Percentiles rank a stretch among this genome's conserved stretches.
Evolutionary conservation across 1,284 basidiomycete species (phyloP).

Genomic region (Cystobasidium pallidum): DNA sequence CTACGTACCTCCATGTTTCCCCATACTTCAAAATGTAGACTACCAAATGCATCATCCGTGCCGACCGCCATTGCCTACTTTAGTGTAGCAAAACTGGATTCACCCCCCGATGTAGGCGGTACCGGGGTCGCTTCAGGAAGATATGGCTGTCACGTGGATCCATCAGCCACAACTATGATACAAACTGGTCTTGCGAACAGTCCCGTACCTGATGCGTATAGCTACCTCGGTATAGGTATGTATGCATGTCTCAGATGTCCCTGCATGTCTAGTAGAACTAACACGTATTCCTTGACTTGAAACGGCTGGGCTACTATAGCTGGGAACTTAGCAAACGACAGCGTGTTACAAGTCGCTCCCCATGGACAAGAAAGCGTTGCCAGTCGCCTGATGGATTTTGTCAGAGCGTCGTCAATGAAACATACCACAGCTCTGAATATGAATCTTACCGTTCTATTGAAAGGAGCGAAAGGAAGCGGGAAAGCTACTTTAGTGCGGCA

Average conservation of each 20-base stretch:
- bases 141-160: constrained; percentile 80
- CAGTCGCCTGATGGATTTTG: constrained; percentile 49
- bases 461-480: constrained; percentile 73
- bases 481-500: constrained; percentile 65
- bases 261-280: too few relatives aligned
- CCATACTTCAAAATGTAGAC: too few relatives aligned
- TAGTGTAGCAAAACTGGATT: constrained; percentile 69
- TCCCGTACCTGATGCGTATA: constrained; percentile 65
- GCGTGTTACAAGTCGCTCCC: neutral
- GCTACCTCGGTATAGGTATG: constrained; percentile 62
- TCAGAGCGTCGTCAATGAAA: constrained; percentile 64
- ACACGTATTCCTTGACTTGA: too few relatives aligned
- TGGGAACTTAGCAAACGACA: neutral
- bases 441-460: constrained; percentile 69
- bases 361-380: constrained; percentile 10
- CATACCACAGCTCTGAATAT: constrained; percentile 66
- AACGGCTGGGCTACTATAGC: neutral
- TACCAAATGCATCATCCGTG: constrained; percentile 36
- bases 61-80: constrained; percentile 69
- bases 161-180: constrained; percentile 70
- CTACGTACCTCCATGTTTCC: too few relatives aligned
- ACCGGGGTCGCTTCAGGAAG: constrained; percentile 62
- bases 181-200: constrained; percentile 77
- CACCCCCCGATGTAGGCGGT: constrained; percentile 17
- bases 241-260: neutral